phyloP scores from a whole-genome alignment of 1,284 basidiomycete genomes.

The Ceratobasidium sp. region DNA sequence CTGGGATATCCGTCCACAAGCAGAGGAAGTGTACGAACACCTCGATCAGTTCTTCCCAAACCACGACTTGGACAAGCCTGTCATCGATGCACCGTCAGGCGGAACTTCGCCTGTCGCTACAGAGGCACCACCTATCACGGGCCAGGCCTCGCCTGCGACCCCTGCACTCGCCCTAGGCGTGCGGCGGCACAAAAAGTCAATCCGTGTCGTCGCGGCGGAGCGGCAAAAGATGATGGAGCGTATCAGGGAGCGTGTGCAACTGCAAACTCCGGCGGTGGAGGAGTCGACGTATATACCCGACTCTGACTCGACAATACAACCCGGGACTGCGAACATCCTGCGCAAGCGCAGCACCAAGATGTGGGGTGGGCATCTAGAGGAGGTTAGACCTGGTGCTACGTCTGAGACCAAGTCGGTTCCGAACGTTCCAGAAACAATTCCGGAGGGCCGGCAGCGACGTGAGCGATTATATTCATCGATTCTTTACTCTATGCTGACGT shows the following conservation, averaged over 20 bases:
- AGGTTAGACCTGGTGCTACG: constrained; percentile 76
- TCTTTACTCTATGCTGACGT: constrained; percentile 49
- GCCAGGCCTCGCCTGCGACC: constrained; percentile 43
- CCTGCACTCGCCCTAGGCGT: constrained; percentile 11
- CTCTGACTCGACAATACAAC: constrained; percentile 58
- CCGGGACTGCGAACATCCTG: constrained; percentile 63
- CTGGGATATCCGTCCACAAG: constrained; percentile 90
- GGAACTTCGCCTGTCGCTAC: constrained; percentile 79
- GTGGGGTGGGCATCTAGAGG: constrained; percentile 94
- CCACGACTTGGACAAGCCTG: constrained; percentile 95
- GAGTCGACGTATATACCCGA: constrained; percentile 44
- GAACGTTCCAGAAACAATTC: constrained; percentile 65
- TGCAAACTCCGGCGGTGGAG: constrained; percentile 49
- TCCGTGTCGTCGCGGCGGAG: constrained; percentile 89
- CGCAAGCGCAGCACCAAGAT: constrained; percentile 92
- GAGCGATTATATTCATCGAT: constrained; percentile 12
- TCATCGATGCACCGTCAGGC: constrained; percentile 84
- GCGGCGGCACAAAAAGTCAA: constrained; percentile 80
- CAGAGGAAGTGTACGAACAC: constrained; percentile 94
- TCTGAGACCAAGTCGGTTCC: constrained; percentile 57
- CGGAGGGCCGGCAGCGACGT: constrained; percentile 52
- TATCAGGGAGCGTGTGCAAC: constrained; percentile 61
- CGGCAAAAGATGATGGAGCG: constrained; percentile 74
- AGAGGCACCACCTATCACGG: constrained; percentile 59
- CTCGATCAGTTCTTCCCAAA: constrained; percentile 96